phyloP scores from a whole-genome alignment of 202 grass and related monocot species.

The Schoenoplectus tabernaemontani region DNA sequence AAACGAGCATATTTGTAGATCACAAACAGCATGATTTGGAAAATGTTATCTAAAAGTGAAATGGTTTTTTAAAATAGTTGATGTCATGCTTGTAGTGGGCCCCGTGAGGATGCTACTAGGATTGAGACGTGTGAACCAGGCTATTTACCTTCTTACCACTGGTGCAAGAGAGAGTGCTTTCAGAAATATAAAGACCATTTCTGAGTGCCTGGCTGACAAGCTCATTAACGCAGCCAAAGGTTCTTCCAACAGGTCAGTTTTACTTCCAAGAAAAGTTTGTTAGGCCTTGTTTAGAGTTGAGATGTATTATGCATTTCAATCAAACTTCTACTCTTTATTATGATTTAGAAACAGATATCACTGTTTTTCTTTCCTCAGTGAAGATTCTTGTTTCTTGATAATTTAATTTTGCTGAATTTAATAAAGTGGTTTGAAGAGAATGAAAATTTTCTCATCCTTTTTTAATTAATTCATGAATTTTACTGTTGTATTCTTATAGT shows the following conservation, averaged over 20 bases:
- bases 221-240: constrained; percentile 81
- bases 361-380: background rate
- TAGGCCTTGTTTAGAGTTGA: background rate
- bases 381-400: background rate
- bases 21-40: too few relatives aligned
- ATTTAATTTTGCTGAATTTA: too few relatives aligned
- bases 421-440: too few relatives aligned
- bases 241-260: constrained; percentile 60
- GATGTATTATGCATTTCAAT: background rate
- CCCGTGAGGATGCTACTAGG: constrained; percentile 56
- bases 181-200: constrained; percentile 68
- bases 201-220: constrained; percentile 65
- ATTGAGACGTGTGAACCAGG: constrained; percentile 66
- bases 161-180: constrained; percentile 66
- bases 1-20: too few relatives aligned
- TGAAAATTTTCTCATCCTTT: too few relatives aligned
- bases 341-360: background rate
- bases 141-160: constrained; percentile 70
- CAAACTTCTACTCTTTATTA: background rate
- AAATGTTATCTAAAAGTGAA: too few relatives aligned
- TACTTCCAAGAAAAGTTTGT: background rate
- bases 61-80: too few relatives aligned
- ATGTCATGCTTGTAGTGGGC: constrained; percentile 24
- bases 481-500: background rate
- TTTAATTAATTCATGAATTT: background rate